Base-by-base conservation (phyloP, 805 yeast species). In the Metschnikowia lachancei region DNA sequence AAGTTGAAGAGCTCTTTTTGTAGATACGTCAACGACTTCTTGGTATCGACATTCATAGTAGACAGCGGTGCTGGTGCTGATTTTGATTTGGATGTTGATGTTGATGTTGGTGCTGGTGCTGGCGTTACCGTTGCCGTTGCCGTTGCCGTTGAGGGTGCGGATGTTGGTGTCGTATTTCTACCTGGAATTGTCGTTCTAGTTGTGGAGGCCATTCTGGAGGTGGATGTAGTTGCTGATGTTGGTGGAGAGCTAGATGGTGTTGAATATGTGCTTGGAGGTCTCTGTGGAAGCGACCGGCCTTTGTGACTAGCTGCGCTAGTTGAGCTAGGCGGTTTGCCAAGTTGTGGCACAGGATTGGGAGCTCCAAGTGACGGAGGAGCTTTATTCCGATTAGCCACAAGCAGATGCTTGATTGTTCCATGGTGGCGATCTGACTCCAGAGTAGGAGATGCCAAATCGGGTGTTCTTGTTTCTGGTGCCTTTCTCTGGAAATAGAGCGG, bases 1-100 rank as follows among this genome's bases (percentile, higher is more conserved):
- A 91, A 76, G 12, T 82, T 77, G 57, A 88, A 84, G 19, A 92
- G 71, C 61, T 91, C 96, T 57, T 88, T 90, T 66, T 92, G 97
- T 46, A 92, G 67, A 56, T 88, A 85, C 1, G 87, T 80, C 61
- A 92, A 74, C 5, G 96, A 85, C 57, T 86, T 80, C 70, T 81
- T 77, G 2, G 88, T 82, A 54, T 81, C 86, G 36, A 73, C 77
- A 45, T 79, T 74, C 61, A 81, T 64, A 30, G 67, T 16, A 5
- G 35, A 16, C 19, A 32, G 19, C 4, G 35, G 8, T 32, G 35
- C 12, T 16, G 12, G 35, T 4, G 4, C 17, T 11, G 19, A 7
- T 16, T 4, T 32, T 4, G 24, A 22, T 22, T 4, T 8, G 4
- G 24, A 22, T 4, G 24, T 22, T 8, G 24, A 22, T 22, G 24